Evolutionary conservation across 2,329 filamentous ascomycete species (phyloP).

Genomic region (Hypoxylon sp.): DNA sequence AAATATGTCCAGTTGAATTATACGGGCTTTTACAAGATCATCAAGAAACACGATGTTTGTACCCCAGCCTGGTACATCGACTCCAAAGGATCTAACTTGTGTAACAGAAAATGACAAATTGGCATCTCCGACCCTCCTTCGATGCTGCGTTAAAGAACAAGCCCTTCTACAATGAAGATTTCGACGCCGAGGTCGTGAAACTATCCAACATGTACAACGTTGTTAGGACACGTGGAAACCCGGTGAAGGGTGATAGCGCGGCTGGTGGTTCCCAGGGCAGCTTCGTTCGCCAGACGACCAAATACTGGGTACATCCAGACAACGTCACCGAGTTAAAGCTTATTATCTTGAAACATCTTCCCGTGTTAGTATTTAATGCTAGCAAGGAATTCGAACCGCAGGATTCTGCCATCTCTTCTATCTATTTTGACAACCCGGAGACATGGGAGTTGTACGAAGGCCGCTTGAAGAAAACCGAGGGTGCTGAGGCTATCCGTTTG

Average conservation of each 20-base stretch:
- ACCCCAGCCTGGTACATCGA: constrained; percentile 5
- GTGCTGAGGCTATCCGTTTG: constrained; percentile 94
- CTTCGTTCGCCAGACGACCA: constrained; percentile 97
- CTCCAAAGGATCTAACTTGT: constrained; percentile 33
- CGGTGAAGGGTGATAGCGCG: constrained; percentile 89
- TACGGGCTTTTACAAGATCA: constrained; percentile 99
- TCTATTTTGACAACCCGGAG: constrained; percentile 97
- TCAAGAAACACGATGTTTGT: constrained; percentile 98
- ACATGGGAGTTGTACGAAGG: constrained; percentile 96
- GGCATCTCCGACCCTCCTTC: constrained; percentile 96
- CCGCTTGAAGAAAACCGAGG: constrained; percentile 96
- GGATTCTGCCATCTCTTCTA: constrained; percentile 96
- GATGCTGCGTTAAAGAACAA: constrained; percentile 94
- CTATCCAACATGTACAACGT: constrained; percentile 96
- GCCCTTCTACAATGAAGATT: constrained; percentile 99
- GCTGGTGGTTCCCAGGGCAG: constrained; percentile 94
- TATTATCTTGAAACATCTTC: constrained; percentile 96
- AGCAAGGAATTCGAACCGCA: constrained; percentile 94
- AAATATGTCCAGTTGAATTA: constrained; percentile 99
- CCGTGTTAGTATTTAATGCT: constrained; percentile 96
- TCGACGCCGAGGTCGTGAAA: constrained; percentile 94
- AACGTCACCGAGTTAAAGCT: constrained; percentile 99
- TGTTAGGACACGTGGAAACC: constrained; percentile 92
- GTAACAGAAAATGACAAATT: constrained; percentile 87
- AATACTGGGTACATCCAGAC: constrained; percentile 99